Evolutionary conservation across 2,329 filamentous ascomycete genomes (phyloP).

Genomic region (Colletotrichum shisoi): DNA sequence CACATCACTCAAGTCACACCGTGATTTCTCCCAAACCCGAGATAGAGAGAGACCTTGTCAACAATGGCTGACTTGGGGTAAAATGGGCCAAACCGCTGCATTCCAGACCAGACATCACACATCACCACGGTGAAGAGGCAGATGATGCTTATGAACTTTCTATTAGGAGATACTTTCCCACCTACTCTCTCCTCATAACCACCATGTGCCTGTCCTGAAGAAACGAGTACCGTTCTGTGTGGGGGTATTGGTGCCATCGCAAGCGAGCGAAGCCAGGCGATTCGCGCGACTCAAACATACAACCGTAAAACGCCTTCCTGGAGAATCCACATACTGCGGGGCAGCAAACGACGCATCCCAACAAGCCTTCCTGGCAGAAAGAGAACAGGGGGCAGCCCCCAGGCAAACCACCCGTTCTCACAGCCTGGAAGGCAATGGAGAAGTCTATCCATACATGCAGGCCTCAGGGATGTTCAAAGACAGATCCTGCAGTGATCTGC

Average conservation of each 20-base stretch:
- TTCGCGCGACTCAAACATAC: conserved; percentile 49
- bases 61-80: too few relatives aligned
- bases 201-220: conserved; percentile 44
- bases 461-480: conserved; percentile 18
- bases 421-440: conserved; percentile 45
- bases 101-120: not conserved
- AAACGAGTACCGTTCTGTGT: conserved; percentile 48
- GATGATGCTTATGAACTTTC: conserved; percentile 29
- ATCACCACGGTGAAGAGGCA: not conserved
- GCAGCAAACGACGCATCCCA: conserved; percentile 39
- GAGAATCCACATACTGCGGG: conserved; percentile 38
- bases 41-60: too few relatives aligned
- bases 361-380: conserved; percentile 30
- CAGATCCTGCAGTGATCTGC: conserved; percentile 23
- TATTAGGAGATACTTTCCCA: conserved; percentile 36
- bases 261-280: conserved; percentile 46
- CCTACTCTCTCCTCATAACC: conserved; percentile 32
- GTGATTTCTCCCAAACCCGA: too few relatives aligned
- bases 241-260: conserved; percentile 50
- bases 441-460: conserved; percentile 38
- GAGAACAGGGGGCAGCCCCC: conserved; percentile 44
- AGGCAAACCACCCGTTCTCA: conserved; percentile 53
- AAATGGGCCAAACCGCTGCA: not conserved
- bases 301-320: conserved; percentile 53
- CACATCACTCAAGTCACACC: too few relatives aligned